Evolutionary conservation across 768 basidiomycete genomes (phyloP).

Genomic region (Rhizopogon rudus): DNA sequence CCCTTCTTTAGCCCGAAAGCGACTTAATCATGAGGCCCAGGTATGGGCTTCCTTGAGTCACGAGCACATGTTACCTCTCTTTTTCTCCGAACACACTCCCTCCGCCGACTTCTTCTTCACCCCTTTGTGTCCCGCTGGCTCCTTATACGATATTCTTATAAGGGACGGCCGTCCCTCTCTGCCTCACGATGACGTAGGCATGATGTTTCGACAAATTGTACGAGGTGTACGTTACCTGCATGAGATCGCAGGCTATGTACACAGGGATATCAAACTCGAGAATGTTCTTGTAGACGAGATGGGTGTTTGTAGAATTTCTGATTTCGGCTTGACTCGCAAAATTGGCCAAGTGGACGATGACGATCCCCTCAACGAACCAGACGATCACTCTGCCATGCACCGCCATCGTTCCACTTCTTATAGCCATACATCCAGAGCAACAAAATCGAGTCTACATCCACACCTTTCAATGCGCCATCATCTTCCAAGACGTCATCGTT

Average conservation of each 20-base stretch:
- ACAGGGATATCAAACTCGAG: constrained; percentile 95
- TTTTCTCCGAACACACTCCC: constrained; percentile 51
- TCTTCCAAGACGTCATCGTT: constrained; percentile 44
- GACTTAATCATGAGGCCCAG: constrained; percentile 63
- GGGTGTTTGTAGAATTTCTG: constrained; percentile 79
- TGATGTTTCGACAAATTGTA: constrained; percentile 85
- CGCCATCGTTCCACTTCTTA: constrained; percentile 24
- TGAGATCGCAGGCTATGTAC: constrained; percentile 69
- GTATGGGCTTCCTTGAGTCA: constrained; percentile 77
- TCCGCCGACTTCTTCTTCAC: constrained; percentile 80
- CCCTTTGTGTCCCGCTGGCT: constrained; percentile 78
- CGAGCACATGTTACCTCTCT: constrained; percentile 84
- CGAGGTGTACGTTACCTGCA: constrained; percentile 81
- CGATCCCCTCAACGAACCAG: constrained; percentile 16
- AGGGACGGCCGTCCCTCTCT: constrained; percentile 64
- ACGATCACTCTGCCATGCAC: constrained; percentile 6
- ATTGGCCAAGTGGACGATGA: constrained; percentile 49
- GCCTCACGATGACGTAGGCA: constrained; percentile 73
- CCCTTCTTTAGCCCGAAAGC: constrained; percentile 42
- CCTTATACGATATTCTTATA: constrained; percentile 78
- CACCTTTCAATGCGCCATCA: constrained; percentile 27
- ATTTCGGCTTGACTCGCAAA: constrained; percentile 77
- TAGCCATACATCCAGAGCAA: constrained; percentile 19
- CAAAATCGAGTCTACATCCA: constrained; percentile 13
- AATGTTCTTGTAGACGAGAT: constrained; percentile 91